A percentile compares a stretch with the other conserved stretches of the same genome.
These are phyloP conservation scores for Vaccinium macrocarpon DNA, from an alignment of 148 eudicot genomes.

Conservation along the genomic window DNA sequence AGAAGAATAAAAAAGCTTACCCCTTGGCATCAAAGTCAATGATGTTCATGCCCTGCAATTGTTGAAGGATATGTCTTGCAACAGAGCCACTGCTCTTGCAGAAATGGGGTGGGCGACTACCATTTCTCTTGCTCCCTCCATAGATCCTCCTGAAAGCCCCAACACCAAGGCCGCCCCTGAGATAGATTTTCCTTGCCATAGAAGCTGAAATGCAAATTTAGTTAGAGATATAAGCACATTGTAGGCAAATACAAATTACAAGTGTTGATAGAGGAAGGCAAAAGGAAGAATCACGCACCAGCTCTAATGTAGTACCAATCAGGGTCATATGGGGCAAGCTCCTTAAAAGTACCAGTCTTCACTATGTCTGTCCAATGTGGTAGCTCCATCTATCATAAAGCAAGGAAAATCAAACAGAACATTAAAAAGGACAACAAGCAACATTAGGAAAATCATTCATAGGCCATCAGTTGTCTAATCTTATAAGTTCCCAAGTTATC, in stretches of 20 bases:
- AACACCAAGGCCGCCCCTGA: slow-evolving; percentile 86
- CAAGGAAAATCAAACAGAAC: background rate
- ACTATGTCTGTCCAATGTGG: slow-evolving; percentile 35
- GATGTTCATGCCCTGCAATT: slow-evolving; percentile 58
- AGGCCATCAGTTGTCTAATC: background rate
- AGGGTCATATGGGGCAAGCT: slow-evolving; percentile 47
- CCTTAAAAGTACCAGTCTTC: slow-evolving; percentile 35
- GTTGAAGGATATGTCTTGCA: slow-evolving; percentile 80
- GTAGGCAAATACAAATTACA: background rate
- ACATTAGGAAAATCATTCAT: background rate
- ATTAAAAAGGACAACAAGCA: background rate
- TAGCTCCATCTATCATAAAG: slow-evolving; percentile 37
- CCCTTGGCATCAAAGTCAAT: slow-evolving; percentile 71
- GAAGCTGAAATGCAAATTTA: slow-evolving; percentile 42
- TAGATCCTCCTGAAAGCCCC: slow-evolving; percentile 5
- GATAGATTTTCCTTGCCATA: slow-evolving; percentile 82
- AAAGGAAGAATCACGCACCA: slow-evolving; percentile 9
- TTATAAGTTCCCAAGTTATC: background rate
- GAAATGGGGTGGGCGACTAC: slow-evolving; percentile 72
- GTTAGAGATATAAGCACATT: background rate
- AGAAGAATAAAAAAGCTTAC: slow-evolving; percentile 31
- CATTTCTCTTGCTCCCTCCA: too few species aligned
- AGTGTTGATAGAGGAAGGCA: background rate
- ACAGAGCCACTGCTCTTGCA: slow-evolving; percentile 78
- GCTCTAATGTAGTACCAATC: slow-evolving; percentile 48